Evolutionary conservation across 2,329 filamentous ascomycete species (phyloP).

Genomic region (Phyllosticta capitalensis): DNA sequence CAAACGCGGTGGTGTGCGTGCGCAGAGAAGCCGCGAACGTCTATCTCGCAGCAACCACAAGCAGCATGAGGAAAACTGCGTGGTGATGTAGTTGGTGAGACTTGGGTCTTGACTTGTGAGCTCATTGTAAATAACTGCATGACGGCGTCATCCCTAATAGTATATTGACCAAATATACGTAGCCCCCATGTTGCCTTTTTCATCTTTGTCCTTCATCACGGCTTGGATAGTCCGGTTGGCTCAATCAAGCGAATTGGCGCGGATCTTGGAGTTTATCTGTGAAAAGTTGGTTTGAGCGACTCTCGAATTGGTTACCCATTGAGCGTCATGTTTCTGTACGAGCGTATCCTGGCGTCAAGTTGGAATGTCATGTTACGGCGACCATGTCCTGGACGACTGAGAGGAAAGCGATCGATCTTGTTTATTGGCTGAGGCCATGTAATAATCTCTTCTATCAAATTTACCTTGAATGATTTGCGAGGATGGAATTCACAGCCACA

Average conservation of each 20-base stretch:
- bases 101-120: neutral
- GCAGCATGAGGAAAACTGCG: constrained; percentile 82
- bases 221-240: neutral
- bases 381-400: neutral
- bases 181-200: neutral
- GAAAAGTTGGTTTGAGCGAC: neutral
- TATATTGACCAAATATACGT: neutral
- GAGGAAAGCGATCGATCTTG: neutral
- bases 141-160: neutral
- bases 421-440: neutral
- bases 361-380: neutral
- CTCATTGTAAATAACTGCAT: neutral
- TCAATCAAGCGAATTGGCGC: neutral
- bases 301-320: neutral
- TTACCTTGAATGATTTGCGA: neutral
- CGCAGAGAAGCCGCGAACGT: constrained; percentile 64
- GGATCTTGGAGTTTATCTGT: neutral
- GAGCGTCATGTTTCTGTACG: neutral
- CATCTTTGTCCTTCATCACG: neutral
- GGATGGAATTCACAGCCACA: neutral
- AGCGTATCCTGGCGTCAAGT: neutral
- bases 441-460: neutral
- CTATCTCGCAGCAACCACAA: constrained; percentile 74
- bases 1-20: constrained; percentile 66
- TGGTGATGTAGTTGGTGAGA: constrained; percentile 54